Base-by-base conservation (phyloP, 495 filamentous ascomycete species). In the Trypethelium eluteriae region DNA sequence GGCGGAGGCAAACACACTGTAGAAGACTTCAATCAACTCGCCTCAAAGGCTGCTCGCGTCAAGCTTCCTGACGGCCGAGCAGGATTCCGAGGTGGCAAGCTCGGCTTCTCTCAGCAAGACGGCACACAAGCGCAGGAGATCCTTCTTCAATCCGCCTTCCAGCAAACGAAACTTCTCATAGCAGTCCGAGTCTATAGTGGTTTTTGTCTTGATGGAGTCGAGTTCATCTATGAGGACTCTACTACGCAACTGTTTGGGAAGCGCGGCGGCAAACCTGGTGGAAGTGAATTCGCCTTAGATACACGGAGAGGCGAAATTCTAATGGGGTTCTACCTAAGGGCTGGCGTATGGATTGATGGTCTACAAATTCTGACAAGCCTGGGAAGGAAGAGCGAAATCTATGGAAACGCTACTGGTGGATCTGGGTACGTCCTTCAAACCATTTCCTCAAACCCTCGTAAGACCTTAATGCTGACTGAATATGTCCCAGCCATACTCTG, bases 161-260 rank as follows among this genome's bases (percentile, higher is more conserved):
- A 84, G 32, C 85, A 87, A 53, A 89, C 85, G 12, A 88, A 92
- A 68, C 82, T 97, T 39, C 79, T 97, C 67, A 87, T 83, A 0
- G 84, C 83, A 7, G 83, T 97, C 62, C 84, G 85, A 49, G 78
- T 97, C 6, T 96, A 92, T 69, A 88, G 93, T 70, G 92, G 89
- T 0, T 77, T 79, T 66, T 88, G 89, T 6, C 68, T 98, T 62
- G 90, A 96, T 74, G 94, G 94, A 0, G 70, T 98, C 11, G 94
- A 97, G 73, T 97, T 98, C 74, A 82, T 88, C 67, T 98, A 96
- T 72, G 94, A 97, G 68, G 93, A 98, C 75, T 81, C 81, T 36
- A 89, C 89, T 2, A 89, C 82, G 66, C 93, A 98, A 75, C 78
- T 98, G 14, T 96, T 98, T 79, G 94, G 94, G 34, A 92, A 91